Base-by-base conservation (phyloP, 148 eudicot genomes). In the Silene conica region DNA sequence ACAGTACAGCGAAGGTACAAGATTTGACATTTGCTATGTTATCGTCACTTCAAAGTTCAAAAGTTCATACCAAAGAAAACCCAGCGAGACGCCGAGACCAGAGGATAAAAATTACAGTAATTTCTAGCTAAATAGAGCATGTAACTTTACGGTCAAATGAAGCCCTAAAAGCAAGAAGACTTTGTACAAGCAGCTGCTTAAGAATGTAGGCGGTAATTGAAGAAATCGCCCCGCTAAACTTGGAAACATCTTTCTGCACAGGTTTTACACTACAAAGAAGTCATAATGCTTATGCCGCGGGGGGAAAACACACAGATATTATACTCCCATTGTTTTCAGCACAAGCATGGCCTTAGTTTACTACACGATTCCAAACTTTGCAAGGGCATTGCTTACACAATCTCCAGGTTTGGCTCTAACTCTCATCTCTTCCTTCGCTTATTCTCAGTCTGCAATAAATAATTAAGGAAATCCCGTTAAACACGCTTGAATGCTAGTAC, bases 391-490 rank as follows among this genome's bases (percentile, higher is more conserved):
- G 45, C 58, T 25, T 62, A 58, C 72, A 38, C 38, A 69, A 48
- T 6, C 72, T 65, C 63, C 69, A 18, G 46, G 69, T 63, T 73
- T 62, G 56, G 46, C 31, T 23, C 23, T 55, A 50, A 23, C 21
- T 75, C 72, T 79, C 63, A 82, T 70, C 78, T 76, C 80, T 82
- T 82, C 71, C 85, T 80, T 18, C 85, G 77, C 80, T 82, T 82
- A 58, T 79, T 82, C 48, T 82, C 85, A 4, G 46, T 72, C 85
- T 82, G 85, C 67, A 45, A 64, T 18, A 70, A 34, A 74, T 10
- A 57, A 23, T 63, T 63, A 54, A 0, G 21, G 5, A 43, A 55
- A 61, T 19, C 16, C 21, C 2, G 59, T 69, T 21, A 50, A 41
- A 38, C 20, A 67, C 67, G 25, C 45, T 38, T 9, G 43, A 38